Conservation (phyloP, 1,284 basidiomycete genomes). For the Ganoderma resinaceum region DNA sequence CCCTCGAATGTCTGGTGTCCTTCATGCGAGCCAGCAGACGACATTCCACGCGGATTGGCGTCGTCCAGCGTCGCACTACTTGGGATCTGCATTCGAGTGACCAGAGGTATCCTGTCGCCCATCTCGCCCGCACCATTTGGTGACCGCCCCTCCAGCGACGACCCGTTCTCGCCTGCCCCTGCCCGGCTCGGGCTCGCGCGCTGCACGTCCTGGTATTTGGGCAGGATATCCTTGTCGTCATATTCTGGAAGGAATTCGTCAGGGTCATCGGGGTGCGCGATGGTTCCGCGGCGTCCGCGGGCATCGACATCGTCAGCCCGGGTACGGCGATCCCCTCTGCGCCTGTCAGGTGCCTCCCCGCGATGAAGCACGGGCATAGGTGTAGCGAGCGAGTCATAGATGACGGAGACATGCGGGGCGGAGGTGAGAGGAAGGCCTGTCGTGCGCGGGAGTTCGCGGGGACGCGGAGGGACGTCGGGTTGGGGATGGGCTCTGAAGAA, state of each 20-base stretch:
- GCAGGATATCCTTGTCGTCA: constrained; percentile 31
- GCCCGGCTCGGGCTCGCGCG: constrained; percentile 5
- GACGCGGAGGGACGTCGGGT: constrained; percentile 18
- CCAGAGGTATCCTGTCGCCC: constrained; percentile 24
- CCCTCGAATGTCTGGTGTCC: constrained; percentile 6
- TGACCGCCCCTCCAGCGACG: constrained; percentile 8
- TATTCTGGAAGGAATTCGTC: constrained; percentile 28
- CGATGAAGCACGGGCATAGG: constrained; percentile 13
- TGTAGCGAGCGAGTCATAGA: constrained; percentile 20
- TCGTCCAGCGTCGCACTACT: constrained; percentile 19
- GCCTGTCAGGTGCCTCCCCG: constrained; percentile 9
- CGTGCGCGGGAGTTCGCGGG: constrained; percentile 28
- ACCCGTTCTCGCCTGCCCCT: neutral
- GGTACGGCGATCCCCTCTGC: constrained; percentile 17
- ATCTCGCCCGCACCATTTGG: constrained; percentile 17
- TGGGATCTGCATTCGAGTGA: constrained; percentile 4
- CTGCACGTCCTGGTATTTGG: constrained; percentile 28
- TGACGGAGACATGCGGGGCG: constrained; percentile 16
- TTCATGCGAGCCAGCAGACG: constrained; percentile 23
- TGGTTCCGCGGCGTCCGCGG: constrained; percentile 20
- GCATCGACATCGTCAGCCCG: constrained; percentile 24
- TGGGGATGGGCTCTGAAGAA: constrained; percentile 24
- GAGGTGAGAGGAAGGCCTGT: constrained; percentile 23
- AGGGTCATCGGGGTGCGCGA: constrained; percentile 29
- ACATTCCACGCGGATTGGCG: constrained; percentile 16